phyloP scores from a whole-genome alignment of 345 rosid species.

The Eutrema yunnanense region DNA sequence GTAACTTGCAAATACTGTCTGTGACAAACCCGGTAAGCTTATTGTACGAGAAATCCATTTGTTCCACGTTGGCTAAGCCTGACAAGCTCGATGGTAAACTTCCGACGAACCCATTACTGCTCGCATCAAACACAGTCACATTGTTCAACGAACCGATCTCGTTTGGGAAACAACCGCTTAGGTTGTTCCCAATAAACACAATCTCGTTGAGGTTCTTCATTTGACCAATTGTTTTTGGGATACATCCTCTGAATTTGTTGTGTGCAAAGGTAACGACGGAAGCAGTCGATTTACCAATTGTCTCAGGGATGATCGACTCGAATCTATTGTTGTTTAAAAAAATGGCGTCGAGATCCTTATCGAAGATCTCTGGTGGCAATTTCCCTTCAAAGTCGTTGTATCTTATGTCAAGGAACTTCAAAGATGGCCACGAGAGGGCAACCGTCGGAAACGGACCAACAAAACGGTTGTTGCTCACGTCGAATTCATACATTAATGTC shows the following conservation, averaged over 20 bases:
- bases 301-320: constrained; percentile 53
- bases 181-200: constrained; percentile 40
- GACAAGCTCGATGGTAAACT: constrained; percentile 39
- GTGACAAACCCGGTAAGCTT: constrained; percentile 58
- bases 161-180: constrained; percentile 71
- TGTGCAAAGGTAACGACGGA: constrained; percentile 61
- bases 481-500: constrained; percentile 68
- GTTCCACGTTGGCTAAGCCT: constrained; percentile 32
- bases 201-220: constrained; percentile 70
- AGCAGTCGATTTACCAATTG: constrained; percentile 58
- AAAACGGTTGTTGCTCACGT: constrained; percentile 78
- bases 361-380: constrained; percentile 50
- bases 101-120: constrained; percentile 48
- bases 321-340: constrained; percentile 82
- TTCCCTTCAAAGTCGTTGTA: constrained; percentile 76
- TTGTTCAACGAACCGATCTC: constrained; percentile 52
- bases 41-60: constrained; percentile 44
- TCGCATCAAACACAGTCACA: constrained; percentile 55
- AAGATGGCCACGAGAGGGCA: constrained; percentile 44
- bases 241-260: constrained; percentile 68
- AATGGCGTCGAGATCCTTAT: constrained; percentile 54
- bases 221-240: constrained; percentile 58
- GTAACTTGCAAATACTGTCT: constrained; percentile 51
- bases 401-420: constrained; percentile 60
- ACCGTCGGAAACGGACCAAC: constrained; percentile 68